These are phyloP conservation scores for Lyophyllum shimeji DNA, from an alignment of 768 basidiomycete species.

Conservation along the genomic window DNA sequence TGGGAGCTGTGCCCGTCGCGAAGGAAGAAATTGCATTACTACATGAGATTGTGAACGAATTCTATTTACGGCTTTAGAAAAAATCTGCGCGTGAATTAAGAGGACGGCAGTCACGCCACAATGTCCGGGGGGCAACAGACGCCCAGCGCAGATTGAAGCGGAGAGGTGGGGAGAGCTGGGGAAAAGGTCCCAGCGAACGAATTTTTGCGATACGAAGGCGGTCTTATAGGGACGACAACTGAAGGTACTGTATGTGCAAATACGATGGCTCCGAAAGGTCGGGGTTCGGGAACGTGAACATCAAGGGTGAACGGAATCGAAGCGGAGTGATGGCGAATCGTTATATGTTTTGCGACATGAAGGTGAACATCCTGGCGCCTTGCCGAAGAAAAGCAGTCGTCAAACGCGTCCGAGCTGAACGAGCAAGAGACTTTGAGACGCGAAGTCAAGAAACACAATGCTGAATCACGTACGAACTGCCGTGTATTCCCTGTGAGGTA, in stretches of 20 bases:
- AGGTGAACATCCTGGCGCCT: slow-evolving; percentile 50
- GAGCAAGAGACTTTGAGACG: slow-evolving; percentile 13
- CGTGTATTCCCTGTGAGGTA: slow-evolving; percentile 69
- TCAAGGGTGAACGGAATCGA: slow-evolving; percentile 9
- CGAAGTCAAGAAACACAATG: slow-evolving; percentile 13
- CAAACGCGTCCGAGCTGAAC: slow-evolving; percentile 45
- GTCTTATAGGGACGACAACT: background rate
- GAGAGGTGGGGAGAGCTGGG: too few species aligned
- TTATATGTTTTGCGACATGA: slow-evolving; percentile 28
- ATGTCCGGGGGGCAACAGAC: background rate
- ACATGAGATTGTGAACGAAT: background rate
- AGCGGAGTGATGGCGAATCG: background rate
- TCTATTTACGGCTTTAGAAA: background rate
- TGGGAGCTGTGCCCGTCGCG: background rate
- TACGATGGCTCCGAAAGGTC: background rate
- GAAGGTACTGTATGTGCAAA: background rate
- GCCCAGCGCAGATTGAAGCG: background rate
- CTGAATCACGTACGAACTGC: slow-evolving; percentile 65
- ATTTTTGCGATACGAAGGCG: background rate
- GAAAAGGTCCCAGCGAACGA: slow-evolving; percentile 6
- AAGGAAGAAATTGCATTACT: background rate
- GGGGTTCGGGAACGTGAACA: background rate
- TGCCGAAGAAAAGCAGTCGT: slow-evolving; percentile 55
- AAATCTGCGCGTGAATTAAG: background rate
- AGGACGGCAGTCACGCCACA: slow-evolving; percentile 1